Evolutionary conservation across 176 grass and related monocot genomes (phyloP), one percentile per base, ranked within the genome.

Genomic region (Ananas comosus): DNA sequence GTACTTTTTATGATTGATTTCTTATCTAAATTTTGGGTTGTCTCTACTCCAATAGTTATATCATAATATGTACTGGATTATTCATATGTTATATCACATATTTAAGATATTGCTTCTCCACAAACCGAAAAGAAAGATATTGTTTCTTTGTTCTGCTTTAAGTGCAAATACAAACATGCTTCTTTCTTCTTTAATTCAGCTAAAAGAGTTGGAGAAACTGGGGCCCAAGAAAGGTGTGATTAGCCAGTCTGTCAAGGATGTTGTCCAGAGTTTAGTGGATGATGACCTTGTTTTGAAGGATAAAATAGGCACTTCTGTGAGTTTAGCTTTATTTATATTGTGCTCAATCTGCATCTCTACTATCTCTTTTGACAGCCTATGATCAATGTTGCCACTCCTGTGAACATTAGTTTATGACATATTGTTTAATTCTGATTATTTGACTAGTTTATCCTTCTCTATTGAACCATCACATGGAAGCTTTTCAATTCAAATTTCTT

Each of bases 201-300:
- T 97, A 53, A 97, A 97, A 54, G 93, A 97, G 73, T 86, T 92
- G 23, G 93, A 97, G 84, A 97, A 97, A 74, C 74, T 97, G 82
- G 89, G 89, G 61, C 93, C 89, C 13, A 97, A 92, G 79, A 97
- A 90, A 72, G 93, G 89, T 3, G 89, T 92, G 25, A 97, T 96
- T 75, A 96, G 86, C 75, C 93, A 97, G 67, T 97, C 93, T 0
- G 89, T 97, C 51, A 97, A 97, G 83, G 93, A 97, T 90, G 93
- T 97, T 49, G 73, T 92, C 57, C 89, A 97, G 85, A 97, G 65
- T 49, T 81, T 97, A 67, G 93, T 92, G 84, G 93, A 97, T 80
- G 93, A 97, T 97, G 93, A 97, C 51, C 89, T 90, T 79, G 93
- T 97, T 70, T 80, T 97, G 73, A 97, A 87, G 70, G 93, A 97